Base-by-base conservation (phyloP, 1,139 yeast species). In the Yamadazyma atlantica region DNA sequence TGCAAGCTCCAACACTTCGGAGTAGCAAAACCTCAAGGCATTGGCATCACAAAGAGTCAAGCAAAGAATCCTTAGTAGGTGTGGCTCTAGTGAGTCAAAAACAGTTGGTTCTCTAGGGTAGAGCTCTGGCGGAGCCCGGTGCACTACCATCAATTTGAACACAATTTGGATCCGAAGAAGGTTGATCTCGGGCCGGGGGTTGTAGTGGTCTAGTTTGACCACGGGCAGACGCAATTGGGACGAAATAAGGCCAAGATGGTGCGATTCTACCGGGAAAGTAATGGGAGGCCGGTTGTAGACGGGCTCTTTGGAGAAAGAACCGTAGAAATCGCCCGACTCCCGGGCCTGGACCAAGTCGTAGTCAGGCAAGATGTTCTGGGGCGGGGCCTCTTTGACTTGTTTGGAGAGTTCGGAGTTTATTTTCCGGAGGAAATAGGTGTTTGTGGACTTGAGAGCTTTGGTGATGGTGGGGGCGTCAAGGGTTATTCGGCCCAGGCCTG, bases 31-130 rank as follows among this genome's bases (percentile, higher is more conserved):
- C 32, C 38, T 39, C 13, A 45, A 39, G 4, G 43, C 41, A 39
- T 55, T 54, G 24, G 46, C 46, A 42, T 56, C 61, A 30, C 52
- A 44, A 5, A 54, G 31, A 1, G 50, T 36, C 6, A 38, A 39
- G n/a, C n/a, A 9, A 51, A 36, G 12, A 28, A 15, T 16, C 6
- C 21, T 11, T 28, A n/a, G n/a, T n/a, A n/a, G n/a, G n/a, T n/a
- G n/a, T n/a, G n/a, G n/a, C n/a, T n/a, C n/a, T n/a, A n/a, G n/a
- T n/a, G n/a, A n/a, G n/a, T n/a, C n/a, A n/a, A n/a, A n/a, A n/a
- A n/a, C n/a, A n/a, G n/a, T n/a, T n/a, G n/a, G n/a, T n/a, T n/a
- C n/a, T n/a, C n/a, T n/a, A n/a, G n/a, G n/a, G n/a, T n/a, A n/a
- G n/a, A n/a, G n/a, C n/a, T n/a, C n/a, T n/a, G n/a, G n/a, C n/a